phyloP scores from a whole-genome alignment of 495 filamentous ascomycete species.

The Letharia columbiana region DNA sequence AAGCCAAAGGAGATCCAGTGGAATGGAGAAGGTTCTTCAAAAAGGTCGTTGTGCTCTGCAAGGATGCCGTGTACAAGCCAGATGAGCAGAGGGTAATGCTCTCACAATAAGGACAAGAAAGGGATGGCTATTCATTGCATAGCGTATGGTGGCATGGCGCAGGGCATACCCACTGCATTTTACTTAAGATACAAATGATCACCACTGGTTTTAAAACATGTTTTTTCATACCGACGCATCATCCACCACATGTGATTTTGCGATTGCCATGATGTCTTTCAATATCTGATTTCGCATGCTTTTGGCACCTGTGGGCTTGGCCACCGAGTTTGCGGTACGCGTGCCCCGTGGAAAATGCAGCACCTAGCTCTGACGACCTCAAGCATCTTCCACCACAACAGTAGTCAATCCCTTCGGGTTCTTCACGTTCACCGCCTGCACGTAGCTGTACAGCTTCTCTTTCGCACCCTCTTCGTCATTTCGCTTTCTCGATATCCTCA shows the following conservation, averaged over 20 bases:
- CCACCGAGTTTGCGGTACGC: neutral
- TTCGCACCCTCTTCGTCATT: slow-evolving; percentile 99
- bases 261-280: neutral
- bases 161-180: slow-evolving; percentile 5
- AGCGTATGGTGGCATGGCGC: neutral
- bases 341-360: neutral
- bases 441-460: slow-evolving; percentile 97
- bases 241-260: neutral
- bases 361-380: neutral
- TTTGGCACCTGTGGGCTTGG: neutral
- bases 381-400: slow-evolving; percentile 57
- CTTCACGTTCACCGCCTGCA: slow-evolving; percentile 99
- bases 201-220: neutral
- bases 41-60: slow-evolving; percentile 72
- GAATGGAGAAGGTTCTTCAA: slow-evolving; percentile 99
- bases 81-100: slow-evolving; percentile 27
- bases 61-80: slow-evolving; percentile 61
- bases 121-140: neutral
- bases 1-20: slow-evolving; percentile 89
- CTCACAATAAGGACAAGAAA: slow-evolving; percentile 5
- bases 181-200: neutral
- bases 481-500: slow-evolving; percentile 97
- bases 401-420: slow-evolving; percentile 94
- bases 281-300: neutral
- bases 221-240: neutral